A percentile compares a stretch with the other conserved stretches of the same genome.
Conservation (phyloP, 352 stramenopile genomes). For the Phytopythium sindhum region DNA sequence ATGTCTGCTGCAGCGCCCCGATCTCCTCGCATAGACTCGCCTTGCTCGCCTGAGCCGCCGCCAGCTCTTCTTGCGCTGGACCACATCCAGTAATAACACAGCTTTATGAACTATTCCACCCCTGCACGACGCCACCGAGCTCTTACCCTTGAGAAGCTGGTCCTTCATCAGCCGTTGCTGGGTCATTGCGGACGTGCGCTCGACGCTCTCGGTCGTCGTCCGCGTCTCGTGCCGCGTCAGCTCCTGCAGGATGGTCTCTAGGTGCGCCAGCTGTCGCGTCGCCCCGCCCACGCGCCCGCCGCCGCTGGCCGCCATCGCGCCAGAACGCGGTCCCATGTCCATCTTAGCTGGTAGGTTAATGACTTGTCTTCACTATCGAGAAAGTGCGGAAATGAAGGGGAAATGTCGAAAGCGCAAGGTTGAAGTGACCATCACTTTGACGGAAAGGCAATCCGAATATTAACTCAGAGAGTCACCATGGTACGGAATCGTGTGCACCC, state of each 20-base stretch:
- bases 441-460: background rate
- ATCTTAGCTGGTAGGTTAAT: background rate
- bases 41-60: slow-evolving; percentile 34
- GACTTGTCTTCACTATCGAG: background rate
- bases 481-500: no score
- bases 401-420: background rate
- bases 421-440: slow-evolving; percentile 8
- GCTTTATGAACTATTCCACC: background rate
- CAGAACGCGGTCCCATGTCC: background rate
- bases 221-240: slow-evolving; percentile 49
- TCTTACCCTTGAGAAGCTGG: slow-evolving; percentile 46
- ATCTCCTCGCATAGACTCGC: slow-evolving; percentile 56
- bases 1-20: slow-evolving; percentile 46
- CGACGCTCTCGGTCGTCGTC: slow-evolving; percentile 36
- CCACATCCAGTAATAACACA: background rate
- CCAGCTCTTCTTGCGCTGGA: slow-evolving; percentile 58
- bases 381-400: background rate
- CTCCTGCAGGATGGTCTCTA: slow-evolving; percentile 55
- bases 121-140: background rate
- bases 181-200: slow-evolving; percentile 37
- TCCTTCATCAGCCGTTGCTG: slow-evolving; percentile 54
- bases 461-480: background rate
- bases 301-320: background rate
- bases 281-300: slow-evolving; percentile 4
- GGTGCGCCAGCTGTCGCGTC: slow-evolving; percentile 28